A percentile compares a stretch with the other conserved stretches of the same genome.
These are phyloP conservation scores for Roridomyces roridus DNA, from an alignment of 768 basidiomycete genomes.

Conservation along the genomic window DNA sequence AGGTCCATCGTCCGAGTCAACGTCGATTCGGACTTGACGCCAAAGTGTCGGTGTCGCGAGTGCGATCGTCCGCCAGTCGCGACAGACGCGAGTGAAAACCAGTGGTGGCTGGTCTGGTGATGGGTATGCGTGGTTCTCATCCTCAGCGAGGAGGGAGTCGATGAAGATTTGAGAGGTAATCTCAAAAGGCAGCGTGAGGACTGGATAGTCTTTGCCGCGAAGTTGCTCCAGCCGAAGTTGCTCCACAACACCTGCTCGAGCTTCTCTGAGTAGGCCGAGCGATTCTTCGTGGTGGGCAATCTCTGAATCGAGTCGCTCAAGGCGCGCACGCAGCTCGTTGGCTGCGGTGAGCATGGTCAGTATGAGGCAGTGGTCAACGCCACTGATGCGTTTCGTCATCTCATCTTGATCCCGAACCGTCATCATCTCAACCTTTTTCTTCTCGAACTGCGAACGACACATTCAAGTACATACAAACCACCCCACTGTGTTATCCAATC, in stretches of 20 bases:
- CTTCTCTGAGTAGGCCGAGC: not conserved
- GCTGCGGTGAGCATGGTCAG: not conserved
- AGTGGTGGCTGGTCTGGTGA: conserved; percentile 7
- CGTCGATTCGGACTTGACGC: conserved; percentile 2
- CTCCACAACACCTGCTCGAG: not conserved
- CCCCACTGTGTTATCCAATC: too few species aligned
- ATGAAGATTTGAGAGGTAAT: conserved; percentile 13
- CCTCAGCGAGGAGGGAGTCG: not conserved
- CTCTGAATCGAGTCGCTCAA: conserved; percentile 4
- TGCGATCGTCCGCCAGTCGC: conserved; percentile 11
- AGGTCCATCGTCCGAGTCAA: conserved; percentile 8
- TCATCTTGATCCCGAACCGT: too few species aligned
- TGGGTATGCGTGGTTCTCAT: not conserved
- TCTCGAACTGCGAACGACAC: too few species aligned
- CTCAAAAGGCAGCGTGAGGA: conserved; percentile 9
- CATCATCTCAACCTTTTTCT: too few species aligned
- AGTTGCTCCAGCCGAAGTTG: not conserved
- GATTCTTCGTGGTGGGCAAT: not conserved
- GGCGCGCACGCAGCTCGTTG: conserved; percentile 2
- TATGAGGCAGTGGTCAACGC: too few species aligned
- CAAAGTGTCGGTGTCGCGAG: conserved; percentile 7
- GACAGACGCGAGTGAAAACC: conserved; percentile 11
- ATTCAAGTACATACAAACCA: too few species aligned
- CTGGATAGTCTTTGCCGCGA: not conserved
- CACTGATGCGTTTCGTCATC: too few species aligned